phyloP scores from a whole-genome alignment of 306 rosid species.

The Delonix regia region DNA sequence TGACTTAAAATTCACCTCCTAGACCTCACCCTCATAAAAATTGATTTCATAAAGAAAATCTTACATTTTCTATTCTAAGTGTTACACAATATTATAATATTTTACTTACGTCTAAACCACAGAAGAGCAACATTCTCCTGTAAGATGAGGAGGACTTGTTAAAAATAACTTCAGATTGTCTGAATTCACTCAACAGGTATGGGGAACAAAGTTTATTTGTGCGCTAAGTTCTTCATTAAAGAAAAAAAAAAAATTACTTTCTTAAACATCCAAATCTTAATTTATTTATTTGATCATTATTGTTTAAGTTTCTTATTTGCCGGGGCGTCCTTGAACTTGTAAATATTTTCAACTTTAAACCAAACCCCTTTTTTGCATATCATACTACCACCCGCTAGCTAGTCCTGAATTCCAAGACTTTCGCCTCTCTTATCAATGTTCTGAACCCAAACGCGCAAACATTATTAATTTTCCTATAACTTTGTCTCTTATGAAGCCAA shows the following conservation, averaged over 20 bases:
- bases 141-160: neutral
- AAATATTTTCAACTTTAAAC: constrained; percentile 8
- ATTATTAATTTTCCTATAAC: neutral
- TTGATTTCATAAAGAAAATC: constrained; percentile 8
- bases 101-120: constrained; percentile 1
- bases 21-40: neutral
- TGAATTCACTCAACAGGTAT: constrained; percentile 13
- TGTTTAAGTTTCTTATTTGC: neutral
- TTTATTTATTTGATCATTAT: neutral
- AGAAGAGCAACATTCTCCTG: neutral
- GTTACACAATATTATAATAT: constrained; percentile 10
- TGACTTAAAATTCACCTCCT: neutral
- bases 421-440: constrained; percentile 16
- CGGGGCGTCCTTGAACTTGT: neutral
- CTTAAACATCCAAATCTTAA: neutral
- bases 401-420: constrained; percentile 14
- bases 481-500: constrained; percentile 23
- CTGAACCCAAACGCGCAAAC: neutral
- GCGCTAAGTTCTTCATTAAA: neutral
- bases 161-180: constrained; percentile 6
- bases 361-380: neutral
- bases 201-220: constrained; percentile 6
- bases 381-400: constrained; percentile 12
- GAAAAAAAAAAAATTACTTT: neutral
- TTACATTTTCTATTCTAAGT: constrained; percentile 8